Base-by-base conservation (phyloP, 2,329 filamentous ascomycete genomes). In the Penicillium fuscoglaucum region DNA sequence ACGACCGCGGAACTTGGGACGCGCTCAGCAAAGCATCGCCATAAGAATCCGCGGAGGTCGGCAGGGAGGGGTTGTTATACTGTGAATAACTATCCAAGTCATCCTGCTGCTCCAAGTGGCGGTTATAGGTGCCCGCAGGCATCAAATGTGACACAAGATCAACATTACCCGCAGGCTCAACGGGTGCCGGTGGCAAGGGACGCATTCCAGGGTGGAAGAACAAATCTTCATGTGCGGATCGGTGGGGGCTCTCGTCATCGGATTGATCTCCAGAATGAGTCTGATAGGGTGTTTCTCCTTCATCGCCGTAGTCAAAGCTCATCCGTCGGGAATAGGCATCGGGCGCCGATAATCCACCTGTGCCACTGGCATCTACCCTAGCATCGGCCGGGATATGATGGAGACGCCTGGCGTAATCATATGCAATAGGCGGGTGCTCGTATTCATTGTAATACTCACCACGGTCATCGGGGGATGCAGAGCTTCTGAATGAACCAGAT, bases 221-320 rank as follows among this genome's bases (percentile, higher is more conserved):
- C 71, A 98, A 87, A 67, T 96, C 95, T 19, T 90, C 90, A 61
- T 91, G 90, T 56, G 92, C 91, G 44, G 90, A 87, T 63, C 85
- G 85, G 37, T 79, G 76, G 1, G 88, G 87, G 29, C 87, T 90
- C 39, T 90, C 87, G 65, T 85, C 87, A 17, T 74, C 77, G 35
- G 80, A 82, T 46, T 73, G 75, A 66, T 85, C 87, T 15, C 74
- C 77, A 39, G 80, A 82, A 48, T 73, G 75, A 58, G 84, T 66
- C 78, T 88, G 63, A 76, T 83, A 83, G 81, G 71, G 84, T 75
- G 46, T 81, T 71, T 98, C 93, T 64, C 46, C 81, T 73, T 98
- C 95, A 66, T 97, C 95, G 2, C 91, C 93, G 71, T 96, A 91
- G 66, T 98, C 93, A 67, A 95, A 97, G 75, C 92, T 97, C 68